Percentiles rank a stretch among this genome's conserved stretches.
Conservation (phyloP, 495 filamentous ascomycete species). For the Cercophora newfieldiana region DNA sequence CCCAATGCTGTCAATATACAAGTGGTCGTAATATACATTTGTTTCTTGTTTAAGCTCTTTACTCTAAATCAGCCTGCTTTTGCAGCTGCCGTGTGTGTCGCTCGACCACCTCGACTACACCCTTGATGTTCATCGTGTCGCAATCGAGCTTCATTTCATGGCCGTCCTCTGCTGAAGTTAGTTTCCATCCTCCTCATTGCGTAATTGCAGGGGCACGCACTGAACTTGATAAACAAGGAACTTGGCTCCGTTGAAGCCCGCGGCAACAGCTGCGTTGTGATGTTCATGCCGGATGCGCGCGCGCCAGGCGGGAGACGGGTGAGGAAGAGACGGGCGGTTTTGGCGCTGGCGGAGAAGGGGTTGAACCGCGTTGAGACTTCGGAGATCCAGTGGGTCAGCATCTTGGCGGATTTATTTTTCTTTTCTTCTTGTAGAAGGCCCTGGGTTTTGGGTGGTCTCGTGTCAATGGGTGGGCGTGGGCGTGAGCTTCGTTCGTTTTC, state of each 20-base stretch:
- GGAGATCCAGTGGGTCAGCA: slow-evolving; percentile 88
- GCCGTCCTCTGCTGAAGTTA: slow-evolving; percentile 65
- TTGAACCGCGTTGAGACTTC: slow-evolving; percentile 84
- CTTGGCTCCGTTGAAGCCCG: slow-evolving; percentile 61
- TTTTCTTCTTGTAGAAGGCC: no score
- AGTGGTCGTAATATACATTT: slow-evolving; percentile 2
- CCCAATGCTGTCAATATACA: slow-evolving; percentile 17
- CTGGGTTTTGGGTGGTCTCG: slow-evolving; percentile 12
- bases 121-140: slow-evolving; percentile 79
- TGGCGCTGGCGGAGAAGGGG: slow-evolving; percentile 76
- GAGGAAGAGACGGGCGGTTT: slow-evolving; percentile 83
- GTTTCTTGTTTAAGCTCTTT: neutral
- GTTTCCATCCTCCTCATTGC: neutral
- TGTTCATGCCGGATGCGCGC: slow-evolving; percentile 65
- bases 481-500: neutral
- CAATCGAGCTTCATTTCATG: slow-evolving; percentile 71
- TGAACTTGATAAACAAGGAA: slow-evolving; percentile 75
- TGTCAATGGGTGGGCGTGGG: neutral
- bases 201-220: slow-evolving; percentile 50
- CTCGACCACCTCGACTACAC: slow-evolving; percentile 85
- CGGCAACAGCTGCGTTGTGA: slow-evolving; percentile 77
- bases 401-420: slow-evolving; percentile 47
- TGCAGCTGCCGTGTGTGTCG: slow-evolving; percentile 79
- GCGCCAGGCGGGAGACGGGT: slow-evolving; percentile 81
- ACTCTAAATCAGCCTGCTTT: slow-evolving; percentile 73